A percentile compares a stretch with the other conserved stretches of the same genome.
Conservation (phyloP, 805 yeast species). For the Yarrowia sp. region DNA sequence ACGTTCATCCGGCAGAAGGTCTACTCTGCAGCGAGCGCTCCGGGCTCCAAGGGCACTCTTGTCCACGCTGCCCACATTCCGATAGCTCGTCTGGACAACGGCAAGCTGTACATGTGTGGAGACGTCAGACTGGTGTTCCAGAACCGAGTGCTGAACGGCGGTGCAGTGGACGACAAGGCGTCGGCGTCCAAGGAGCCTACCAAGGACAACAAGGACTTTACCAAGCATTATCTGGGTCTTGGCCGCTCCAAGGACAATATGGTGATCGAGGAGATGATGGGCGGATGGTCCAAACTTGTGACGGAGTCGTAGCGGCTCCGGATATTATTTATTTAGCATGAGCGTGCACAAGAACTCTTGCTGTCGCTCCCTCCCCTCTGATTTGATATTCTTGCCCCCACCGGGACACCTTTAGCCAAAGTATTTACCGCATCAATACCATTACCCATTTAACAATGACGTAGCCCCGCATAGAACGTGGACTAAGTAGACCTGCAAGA, state of each 20-base stretch:
- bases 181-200: background rate
- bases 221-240: constrained; percentile 17
- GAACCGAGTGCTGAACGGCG: constrained; percentile 13
- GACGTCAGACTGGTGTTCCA: constrained; percentile 19
- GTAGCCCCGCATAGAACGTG: no score
- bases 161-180: background rate
- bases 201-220: background rate
- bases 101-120: constrained; percentile 10
- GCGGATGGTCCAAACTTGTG: constrained; percentile 7
- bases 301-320: background rate
- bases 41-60: constrained; percentile 29
- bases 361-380: background rate
- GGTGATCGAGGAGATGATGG: constrained; percentile 15
- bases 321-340: constrained; percentile 4
- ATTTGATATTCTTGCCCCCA: background rate
- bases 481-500: no score
- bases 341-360: background rate
- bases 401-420: background rate
- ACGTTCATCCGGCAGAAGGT: constrained; percentile 39
- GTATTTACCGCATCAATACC: background rate
- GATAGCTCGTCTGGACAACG: background rate
- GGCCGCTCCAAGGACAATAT: constrained; percentile 21
- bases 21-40: constrained; percentile 26
- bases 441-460: no score
- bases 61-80: constrained; percentile 27